Evolutionary conservation across 2,329 filamentous ascomycete genomes (phyloP), one percentile per base, ranked within the genome.

Genomic region (Clarireedia monteithiana): DNA sequence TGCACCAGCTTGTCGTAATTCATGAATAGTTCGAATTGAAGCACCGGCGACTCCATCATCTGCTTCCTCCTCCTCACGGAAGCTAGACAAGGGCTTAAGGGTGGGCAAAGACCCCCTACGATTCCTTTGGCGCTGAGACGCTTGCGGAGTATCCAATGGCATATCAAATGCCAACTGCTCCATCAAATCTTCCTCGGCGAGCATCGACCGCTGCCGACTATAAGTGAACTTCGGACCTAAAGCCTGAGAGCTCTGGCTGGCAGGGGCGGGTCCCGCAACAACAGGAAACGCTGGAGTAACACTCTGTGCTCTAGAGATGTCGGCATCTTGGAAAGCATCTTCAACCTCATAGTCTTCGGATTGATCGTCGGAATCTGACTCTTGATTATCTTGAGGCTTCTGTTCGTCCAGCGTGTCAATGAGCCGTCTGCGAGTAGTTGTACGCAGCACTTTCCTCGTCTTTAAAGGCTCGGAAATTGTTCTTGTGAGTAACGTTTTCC

Each of bases 1-100:
- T 23, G 82, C 83, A 15, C 84, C 84, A 4, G 83, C 82, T 58
- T 85, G 80, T 51, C 82, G 76, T 44, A 87, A 70, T 65, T 86
- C 84, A 64, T 87, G 83, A 17, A 86, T 79, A 61, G 81, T 84
- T 57, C 78, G 77, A 48, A 86, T 81, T 27, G 78, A 77, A 23
- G 45, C 51, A n/a, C 56, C 60, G 4, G 59, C 57, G 17, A 56
- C 50, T n/a, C 56, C 62, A 10, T 68, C 65, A 3, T 63, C 62
- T 27, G 64, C 62, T 1, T 68, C 63, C 5, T 64, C 64, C 2
- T 67, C 63, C 39, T 67, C 66, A 27, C 65, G 54, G 45, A 69
- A 68, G 48, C 60, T 67, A 26, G 59, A 51, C 6, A 69, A 59
- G 15, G 62, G 58, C 42, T 60, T 58, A 20, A 69, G 56, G 12